phyloP scores from a whole-genome alignment of 345 rosid genomes.

The Ceriops zippeliana region DNA sequence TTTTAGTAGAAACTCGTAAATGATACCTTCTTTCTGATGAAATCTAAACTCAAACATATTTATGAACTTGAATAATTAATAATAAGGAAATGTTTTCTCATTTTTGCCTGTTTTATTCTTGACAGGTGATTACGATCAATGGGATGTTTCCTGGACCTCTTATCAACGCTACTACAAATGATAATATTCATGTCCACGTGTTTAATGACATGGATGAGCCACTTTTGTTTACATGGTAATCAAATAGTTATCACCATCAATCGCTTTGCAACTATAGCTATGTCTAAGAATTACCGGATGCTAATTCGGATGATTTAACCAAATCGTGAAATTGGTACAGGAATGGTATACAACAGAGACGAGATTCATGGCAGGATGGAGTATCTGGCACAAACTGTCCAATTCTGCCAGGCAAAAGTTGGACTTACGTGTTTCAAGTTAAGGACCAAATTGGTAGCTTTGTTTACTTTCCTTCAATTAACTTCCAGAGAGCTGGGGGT shows the following conservation, averaged over 20 bases:
- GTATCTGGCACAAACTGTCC: slow-evolving; percentile 27
- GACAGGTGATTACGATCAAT: slow-evolving; percentile 26
- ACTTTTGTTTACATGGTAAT: slow-evolving; percentile 26
- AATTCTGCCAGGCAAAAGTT: slow-evolving; percentile 13
- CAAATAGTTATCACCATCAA: neutral
- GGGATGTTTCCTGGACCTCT: slow-evolving; percentile 33
- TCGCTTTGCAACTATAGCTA: neutral
- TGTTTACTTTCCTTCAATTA: slow-evolving; percentile 16
- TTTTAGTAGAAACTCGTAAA: too few relatives aligned
- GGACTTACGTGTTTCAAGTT: slow-evolving; percentile 18
- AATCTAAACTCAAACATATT: too few relatives aligned
- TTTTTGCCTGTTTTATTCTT: neutral
- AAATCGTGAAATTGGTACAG: slow-evolving; percentile 1
- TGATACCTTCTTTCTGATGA: too few relatives aligned
- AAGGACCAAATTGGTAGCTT: slow-evolving; percentile 26
- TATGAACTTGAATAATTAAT: too few relatives aligned
- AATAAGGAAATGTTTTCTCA: too few relatives aligned
- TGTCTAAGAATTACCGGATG: too few relatives aligned
- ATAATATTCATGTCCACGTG: slow-evolving; percentile 19
- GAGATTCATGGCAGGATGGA: slow-evolving; percentile 29
- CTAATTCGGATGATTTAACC: neutral
- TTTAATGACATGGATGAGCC: slow-evolving; percentile 27
- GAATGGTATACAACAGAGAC: slow-evolving; percentile 26
- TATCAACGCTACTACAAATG: slow-evolving; percentile 24
- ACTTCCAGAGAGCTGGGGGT: slow-evolving; percentile 22